Base-by-base conservation (phyloP, 2,329 filamentous ascomycete genomes). In the Fusarium liriodendri region DNA sequence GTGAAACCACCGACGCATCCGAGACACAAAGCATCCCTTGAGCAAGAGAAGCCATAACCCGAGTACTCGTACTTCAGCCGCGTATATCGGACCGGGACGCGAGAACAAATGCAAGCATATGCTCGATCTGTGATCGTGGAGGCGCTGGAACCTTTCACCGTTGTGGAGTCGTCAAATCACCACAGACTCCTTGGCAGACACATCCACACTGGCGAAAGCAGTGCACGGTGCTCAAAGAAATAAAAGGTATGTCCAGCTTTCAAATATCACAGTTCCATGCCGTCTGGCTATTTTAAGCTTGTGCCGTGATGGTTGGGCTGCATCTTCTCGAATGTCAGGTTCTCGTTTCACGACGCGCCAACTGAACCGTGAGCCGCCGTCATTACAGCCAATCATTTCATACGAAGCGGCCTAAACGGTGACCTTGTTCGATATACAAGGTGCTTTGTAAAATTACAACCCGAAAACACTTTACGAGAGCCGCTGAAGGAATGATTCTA, bases 321-420 rank as follows among this genome's bases (percentile, higher is more conserved):
- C 27, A 63, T 60, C 60, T 40, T 62, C 47, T 63, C 25, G 38
- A 58, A 47, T 22, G 58, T 32, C 50, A 22, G 18, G 22, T 11
- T 14, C 60, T 35, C 10, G 72, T 74, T 74, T 74, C 72, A 63
- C 50, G 62, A 75, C 55, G 72, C 72, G 72, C 72, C 72, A 59
- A 42, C 45, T 58, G 54, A 57, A 50, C 32, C 60, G 29, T 40
- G 52, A 72, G 62, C 65, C 59, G 65, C 40, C 72, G 37, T 62
- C 54, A 38, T 55, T 62, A 45, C 40, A 67, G 29, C 72, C 71
- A 74, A 74, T 74, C 59, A 37, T 64, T 74, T 64, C 71, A 72
- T 65, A 70, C 50, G 40, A 54, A 62, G n/a, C 22, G 35, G 25
- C 38, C 52, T 33, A 32, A 72, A 45, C 18, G 20, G 63, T 38